phyloP scores from a whole-genome alignment of 164 flowering plant genomes.

The Stephania cephalantha region DNA sequence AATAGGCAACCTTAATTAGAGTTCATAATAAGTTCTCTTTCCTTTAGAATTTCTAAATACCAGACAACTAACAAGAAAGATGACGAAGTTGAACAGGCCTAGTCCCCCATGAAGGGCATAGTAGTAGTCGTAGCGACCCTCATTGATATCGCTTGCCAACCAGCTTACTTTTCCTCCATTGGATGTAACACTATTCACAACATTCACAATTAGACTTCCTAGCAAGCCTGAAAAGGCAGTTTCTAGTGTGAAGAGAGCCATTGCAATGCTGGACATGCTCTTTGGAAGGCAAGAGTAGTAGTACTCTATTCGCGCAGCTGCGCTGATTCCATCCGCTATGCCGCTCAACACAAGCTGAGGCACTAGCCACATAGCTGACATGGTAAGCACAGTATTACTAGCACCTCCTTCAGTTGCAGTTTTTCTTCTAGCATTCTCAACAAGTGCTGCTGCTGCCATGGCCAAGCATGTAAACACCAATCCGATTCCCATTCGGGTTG shows the following conservation, averaged over 20 bases:
- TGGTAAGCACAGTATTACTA: neutral
- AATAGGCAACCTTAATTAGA: no score
- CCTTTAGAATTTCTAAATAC: conserved; percentile 14
- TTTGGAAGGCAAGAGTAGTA: conserved; percentile 34
- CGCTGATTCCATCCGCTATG: conserved; percentile 34
- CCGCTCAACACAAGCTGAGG: conserved; percentile 31
- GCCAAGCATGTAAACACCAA: conserved; percentile 5
- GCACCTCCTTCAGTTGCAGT: conserved; percentile 7
- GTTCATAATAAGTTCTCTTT: conserved; percentile 1
- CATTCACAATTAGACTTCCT: conserved; percentile 23
- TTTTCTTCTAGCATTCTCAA: conserved; percentile 7
- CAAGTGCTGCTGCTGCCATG: conserved; percentile 9
- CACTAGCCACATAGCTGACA: conserved; percentile 23
- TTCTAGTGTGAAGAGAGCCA: conserved; percentile 22
- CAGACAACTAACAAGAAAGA: conserved; percentile 22
- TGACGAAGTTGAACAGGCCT: conserved; percentile 20
- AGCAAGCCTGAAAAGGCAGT: conserved; percentile 19
- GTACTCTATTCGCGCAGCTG: conserved; percentile 34
- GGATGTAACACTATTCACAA: conserved; percentile 16
- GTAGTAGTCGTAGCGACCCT: conserved; percentile 34
- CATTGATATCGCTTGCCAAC: conserved; percentile 25
- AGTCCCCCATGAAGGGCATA: conserved; percentile 21
- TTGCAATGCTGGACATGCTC: conserved; percentile 42
- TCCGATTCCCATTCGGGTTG: conserved; percentile 9
- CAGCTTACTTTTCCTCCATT: conserved; percentile 26